Conservation (phyloP, 495 filamentous ascomycete genomes). For the Xylaria palmicola region DNA sequence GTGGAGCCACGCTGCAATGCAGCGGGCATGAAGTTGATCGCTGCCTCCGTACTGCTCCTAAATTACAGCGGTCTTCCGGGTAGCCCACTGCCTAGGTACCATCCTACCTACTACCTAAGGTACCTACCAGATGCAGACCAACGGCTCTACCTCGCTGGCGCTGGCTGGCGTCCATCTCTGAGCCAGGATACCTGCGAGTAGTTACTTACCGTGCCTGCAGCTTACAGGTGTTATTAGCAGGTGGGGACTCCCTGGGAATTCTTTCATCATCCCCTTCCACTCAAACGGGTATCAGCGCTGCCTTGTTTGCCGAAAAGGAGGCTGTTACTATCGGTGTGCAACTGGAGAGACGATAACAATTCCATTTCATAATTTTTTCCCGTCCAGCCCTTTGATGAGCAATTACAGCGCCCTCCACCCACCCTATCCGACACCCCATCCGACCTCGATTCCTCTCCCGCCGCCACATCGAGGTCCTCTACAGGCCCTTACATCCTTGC, state of each 20-base stretch:
- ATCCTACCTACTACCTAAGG: no score
- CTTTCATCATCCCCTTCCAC: conserved; percentile 20
- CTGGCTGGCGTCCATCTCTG: neutral
- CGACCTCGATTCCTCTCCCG: conserved; percentile 9
- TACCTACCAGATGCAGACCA: neutral
- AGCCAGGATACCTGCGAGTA: conserved; percentile 1
- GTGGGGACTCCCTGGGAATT: conserved; percentile 18
- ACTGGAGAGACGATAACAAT: conserved; percentile 3
- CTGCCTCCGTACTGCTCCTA: no score
- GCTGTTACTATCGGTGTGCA: conserved; percentile 11
- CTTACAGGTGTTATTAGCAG: conserved; percentile 17
- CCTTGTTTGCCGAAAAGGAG: conserved; percentile 14
- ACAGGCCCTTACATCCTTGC: conserved; percentile 14
- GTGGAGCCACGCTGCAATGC: conserved; percentile 8
- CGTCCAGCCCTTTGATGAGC: conserved; percentile 10
- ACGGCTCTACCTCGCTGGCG: neutral
- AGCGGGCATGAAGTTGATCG: no score
- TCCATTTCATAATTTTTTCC: conserved; percentile 5
- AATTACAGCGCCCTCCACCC: neutral
- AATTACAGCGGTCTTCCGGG: no score
- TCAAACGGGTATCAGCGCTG: conserved; percentile 14
- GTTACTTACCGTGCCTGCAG: no score
- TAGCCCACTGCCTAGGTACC: no score
- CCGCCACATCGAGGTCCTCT: conserved; percentile 10
- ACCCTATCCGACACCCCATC: neutral